Conservation (phyloP, 208 protist genomes). For the Acanthamoeba polyphaga region DNA sequence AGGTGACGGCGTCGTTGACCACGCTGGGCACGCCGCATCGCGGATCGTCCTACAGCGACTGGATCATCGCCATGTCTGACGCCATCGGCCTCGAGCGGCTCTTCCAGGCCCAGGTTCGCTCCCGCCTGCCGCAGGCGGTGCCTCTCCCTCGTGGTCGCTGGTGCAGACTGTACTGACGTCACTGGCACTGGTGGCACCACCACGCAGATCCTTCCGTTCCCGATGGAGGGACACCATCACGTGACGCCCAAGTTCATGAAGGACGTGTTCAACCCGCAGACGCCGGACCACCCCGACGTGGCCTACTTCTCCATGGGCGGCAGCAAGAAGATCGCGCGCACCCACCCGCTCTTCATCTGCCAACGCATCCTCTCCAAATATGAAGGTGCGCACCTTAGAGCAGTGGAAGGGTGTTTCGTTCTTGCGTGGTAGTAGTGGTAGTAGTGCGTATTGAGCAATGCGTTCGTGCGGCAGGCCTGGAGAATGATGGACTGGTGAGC, state of each 20-base stretch:
- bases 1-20: not conserved
- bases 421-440: too few species aligned
- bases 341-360: slow-evolving; percentile 26
- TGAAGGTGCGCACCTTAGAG: not conserved
- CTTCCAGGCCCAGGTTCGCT: not conserved
- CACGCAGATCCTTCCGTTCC: slow-evolving; percentile 24
- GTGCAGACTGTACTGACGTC: too few species aligned
- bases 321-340: not conserved
- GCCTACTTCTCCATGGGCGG: slow-evolving; percentile 51
- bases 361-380: slow-evolving; percentile 27
- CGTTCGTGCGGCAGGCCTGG: not conserved
- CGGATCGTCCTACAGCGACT: slow-evolving; percentile 20
- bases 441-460: too few species aligned
- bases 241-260: slow-evolving; percentile 8
- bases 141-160: too few species aligned
- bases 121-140: too few species aligned
- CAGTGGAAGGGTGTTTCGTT: too few species aligned
- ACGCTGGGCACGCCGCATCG: slow-evolving; percentile 12
- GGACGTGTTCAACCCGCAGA: slow-evolving; percentile 39
- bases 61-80: slow-evolving; percentile 21
- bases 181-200: too few species aligned
- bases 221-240: slow-evolving; percentile 33
- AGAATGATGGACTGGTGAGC: slow-evolving; percentile 40
- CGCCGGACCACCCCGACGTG: slow-evolving; percentile 2
- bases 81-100: slow-evolving; percentile 1